Evolutionary conservation across 805 yeast genomes (phyloP).

Genomic region (Metschnikowia aberdeeniae): DNA sequence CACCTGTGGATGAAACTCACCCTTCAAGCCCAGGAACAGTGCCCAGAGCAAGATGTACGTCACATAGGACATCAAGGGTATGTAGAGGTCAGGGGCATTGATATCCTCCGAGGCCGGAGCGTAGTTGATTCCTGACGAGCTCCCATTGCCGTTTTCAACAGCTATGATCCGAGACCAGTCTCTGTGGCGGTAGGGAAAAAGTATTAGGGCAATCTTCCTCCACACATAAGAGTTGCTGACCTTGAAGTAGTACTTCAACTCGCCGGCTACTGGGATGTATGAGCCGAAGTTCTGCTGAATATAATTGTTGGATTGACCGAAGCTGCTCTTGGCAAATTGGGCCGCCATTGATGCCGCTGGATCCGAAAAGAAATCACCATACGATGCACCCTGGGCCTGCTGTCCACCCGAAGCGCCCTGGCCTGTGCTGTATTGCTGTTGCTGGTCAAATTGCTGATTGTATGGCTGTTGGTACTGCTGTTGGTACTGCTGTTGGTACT

Average conservation of each 20-base stretch:
- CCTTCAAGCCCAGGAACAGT: conserved; percentile 76
- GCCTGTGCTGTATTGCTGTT: conserved; percentile 10
- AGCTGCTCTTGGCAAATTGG: conserved; percentile 82
- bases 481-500: conserved; percentile 12
- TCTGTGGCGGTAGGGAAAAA: conserved; percentile 82
- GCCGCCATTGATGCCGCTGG: conserved; percentile 82
- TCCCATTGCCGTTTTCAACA: conserved; percentile 17
- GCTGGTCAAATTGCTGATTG: conserved; percentile 15
- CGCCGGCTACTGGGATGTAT: conserved; percentile 45
- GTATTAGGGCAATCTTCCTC: conserved; percentile 62
- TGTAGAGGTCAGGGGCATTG: conserved; percentile 94
- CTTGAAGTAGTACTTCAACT: conserved; percentile 82
- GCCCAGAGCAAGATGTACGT: conserved; percentile 86
- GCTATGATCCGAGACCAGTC: conserved; percentile 67
- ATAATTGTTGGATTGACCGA: conserved; percentile 76
- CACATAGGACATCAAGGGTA: conserved; percentile 89
- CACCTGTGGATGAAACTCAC: conserved; percentile 88
- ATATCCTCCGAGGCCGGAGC: conserved; percentile 81
- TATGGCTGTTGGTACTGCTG: conserved; percentile 42
- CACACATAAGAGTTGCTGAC: conserved; percentile 86
- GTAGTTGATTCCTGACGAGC: conserved; percentile 33
- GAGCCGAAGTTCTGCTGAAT: conserved; percentile 65
- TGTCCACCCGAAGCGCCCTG: conserved; percentile 13
- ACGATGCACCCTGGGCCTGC: conserved; percentile 17
- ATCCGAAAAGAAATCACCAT: conserved; percentile 56